A percentile compares a stretch with the other conserved stretches of the same genome.
These are phyloP conservation scores for Clarireedia monteithiana DNA, from an alignment of 2,329 filamentous ascomycete genomes.

Conservation along the genomic window DNA sequence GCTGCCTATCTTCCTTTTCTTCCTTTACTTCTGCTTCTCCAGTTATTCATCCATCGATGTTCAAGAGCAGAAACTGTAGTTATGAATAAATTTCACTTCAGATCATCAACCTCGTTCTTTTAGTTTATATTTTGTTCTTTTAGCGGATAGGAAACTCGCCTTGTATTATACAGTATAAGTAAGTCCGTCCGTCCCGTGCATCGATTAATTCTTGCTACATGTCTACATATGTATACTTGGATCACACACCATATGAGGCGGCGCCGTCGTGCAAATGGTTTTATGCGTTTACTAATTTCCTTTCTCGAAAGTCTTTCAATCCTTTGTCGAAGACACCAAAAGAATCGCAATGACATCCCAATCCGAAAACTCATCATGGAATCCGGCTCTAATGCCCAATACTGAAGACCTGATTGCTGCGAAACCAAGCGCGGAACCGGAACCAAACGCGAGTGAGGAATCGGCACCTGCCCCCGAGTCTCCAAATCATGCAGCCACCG, in stretches of 20 bases:
- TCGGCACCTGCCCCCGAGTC: not conserved
- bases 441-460: not conserved
- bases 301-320: conserved; percentile 19
- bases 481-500: not conserved
- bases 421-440: conserved; percentile 1
- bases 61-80: not conserved
- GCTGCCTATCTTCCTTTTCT: too few species aligned
- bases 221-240: not conserved
- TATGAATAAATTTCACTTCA: conserved; percentile 1
- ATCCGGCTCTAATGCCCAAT: conserved; percentile 46
- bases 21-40: not conserved
- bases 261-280: not conserved
- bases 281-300: not conserved
- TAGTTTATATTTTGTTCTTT: conserved; percentile 21
- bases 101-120: conserved; percentile 7
- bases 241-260: not conserved
- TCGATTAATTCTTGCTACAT: not conserved
- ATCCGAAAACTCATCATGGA: conserved; percentile 38
- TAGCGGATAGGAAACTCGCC: conserved; percentile 13
- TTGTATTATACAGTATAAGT: conserved; percentile 21
- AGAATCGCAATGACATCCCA: conserved; percentile 35
- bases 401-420: conserved; percentile 21
- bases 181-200: not conserved
- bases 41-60: not conserved
- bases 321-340: conserved; percentile 14